Conservation (phyloP, 176 grass and related monocot genomes). For the Oryza australiensis region DNA sequence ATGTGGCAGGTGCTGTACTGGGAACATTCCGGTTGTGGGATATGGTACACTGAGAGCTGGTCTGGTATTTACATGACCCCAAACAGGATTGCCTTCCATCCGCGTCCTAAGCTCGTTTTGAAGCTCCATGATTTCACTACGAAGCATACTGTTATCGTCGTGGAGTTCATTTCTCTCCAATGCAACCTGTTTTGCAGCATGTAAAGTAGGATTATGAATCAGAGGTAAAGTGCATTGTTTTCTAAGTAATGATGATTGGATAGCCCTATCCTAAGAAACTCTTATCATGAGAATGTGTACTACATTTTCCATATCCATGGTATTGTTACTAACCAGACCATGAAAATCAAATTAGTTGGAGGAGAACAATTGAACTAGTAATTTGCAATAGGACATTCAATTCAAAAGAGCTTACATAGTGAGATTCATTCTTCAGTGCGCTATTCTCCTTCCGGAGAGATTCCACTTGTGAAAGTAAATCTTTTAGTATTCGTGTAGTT, state of each 20-base stretch:
- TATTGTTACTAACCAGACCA: not conserved
- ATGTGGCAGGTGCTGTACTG: conserved; percentile 46
- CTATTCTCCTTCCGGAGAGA: conserved; percentile 78
- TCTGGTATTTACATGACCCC: conserved; percentile 40
- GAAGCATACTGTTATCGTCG: conserved; percentile 64
- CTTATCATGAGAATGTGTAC: not conserved
- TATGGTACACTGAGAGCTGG: conserved; percentile 18
- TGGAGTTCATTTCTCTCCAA: conserved; percentile 74
- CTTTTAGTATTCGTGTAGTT: conserved; percentile 61
- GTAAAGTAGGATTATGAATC: conserved; percentile 5
- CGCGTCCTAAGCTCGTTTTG: conserved; percentile 52
- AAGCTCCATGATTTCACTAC: conserved; percentile 56
- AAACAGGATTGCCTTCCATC: conserved; percentile 34
- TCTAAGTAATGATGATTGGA: not conserved
- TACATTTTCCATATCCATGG: conserved; percentile 3
- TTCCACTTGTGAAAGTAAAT: conserved; percentile 78
- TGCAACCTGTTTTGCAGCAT: conserved; percentile 56
- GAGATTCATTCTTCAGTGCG: conserved; percentile 77
- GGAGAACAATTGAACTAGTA: not conserved
- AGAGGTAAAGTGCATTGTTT: not conserved
- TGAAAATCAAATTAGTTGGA: not conserved
- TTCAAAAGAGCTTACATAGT: conserved; percentile 65
- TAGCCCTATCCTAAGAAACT: not conserved
- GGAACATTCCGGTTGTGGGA: conserved; percentile 30
- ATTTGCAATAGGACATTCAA: not conserved